Percentiles rank a stretch among this genome's conserved stretches.
Evolutionary conservation across 2,329 filamentous ascomycete genomes (phyloP).

Genomic region (Ceratocystis smalleyi): DNA sequence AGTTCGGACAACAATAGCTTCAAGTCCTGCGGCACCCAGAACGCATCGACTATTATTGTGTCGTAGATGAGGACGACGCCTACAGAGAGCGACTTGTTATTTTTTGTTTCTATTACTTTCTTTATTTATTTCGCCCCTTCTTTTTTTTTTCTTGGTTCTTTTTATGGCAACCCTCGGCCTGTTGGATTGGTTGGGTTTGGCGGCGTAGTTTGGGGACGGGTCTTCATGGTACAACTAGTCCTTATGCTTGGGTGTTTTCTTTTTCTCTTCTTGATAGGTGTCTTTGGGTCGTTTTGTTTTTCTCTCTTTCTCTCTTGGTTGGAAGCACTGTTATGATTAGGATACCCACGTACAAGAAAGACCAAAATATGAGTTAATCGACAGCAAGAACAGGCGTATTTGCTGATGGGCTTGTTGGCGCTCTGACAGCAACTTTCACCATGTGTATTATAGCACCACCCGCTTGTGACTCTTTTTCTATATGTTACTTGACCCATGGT

Average conservation of each 20-base stretch:
- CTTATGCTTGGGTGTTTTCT: neutral
- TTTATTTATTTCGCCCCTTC: neutral
- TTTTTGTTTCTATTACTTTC: neutral
- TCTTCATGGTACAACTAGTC: neutral
- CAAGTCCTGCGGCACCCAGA: conserved; percentile 16
- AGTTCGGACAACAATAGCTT: conserved; percentile 15
- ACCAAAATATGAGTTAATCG: neutral
- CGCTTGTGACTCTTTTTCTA: too few species aligned
- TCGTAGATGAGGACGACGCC: conserved; percentile 1
- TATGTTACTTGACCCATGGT: too few species aligned
- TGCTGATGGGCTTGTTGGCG: neutral
- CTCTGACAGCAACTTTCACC: neutral
- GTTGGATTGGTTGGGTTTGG: neutral
- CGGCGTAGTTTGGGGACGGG: neutral
- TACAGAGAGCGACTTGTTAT: conserved; percentile 1
- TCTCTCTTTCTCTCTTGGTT: neutral
- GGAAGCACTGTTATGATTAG: conserved; percentile 10
- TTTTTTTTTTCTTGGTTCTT: neutral
- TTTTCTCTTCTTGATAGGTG: neutral
- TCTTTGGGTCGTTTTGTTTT: conserved; percentile 6
- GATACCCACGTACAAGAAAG: conserved; percentile 11
- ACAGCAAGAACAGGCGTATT: neutral
- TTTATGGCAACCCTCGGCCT: neutral
- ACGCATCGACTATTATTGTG: conserved; percentile 10
- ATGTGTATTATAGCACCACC: too few species aligned